Conservation (phyloP, 1,139 yeast species). For the Lodderomyces theae region DNA sequence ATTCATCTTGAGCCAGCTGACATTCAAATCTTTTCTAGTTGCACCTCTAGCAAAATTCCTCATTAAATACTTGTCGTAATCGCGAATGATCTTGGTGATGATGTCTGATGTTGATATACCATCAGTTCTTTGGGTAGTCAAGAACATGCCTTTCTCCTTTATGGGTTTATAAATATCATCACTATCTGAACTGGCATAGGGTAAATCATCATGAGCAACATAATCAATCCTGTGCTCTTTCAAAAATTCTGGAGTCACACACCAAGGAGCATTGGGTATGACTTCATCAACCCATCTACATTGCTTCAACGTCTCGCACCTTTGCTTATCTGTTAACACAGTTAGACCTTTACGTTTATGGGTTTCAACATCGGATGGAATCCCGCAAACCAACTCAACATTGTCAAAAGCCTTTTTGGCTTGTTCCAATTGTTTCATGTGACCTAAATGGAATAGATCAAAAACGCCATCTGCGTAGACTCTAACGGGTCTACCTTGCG, state of each 20-base stretch:
- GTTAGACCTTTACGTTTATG: conserved; percentile 92
- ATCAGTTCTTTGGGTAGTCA: conserved; percentile 94
- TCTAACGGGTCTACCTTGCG: conserved; percentile 80
- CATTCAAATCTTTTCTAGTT: conserved; percentile 91
- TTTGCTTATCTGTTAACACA: conserved; percentile 80
- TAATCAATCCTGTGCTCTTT: conserved; percentile 81
- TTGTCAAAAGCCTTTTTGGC: conserved; percentile 90
- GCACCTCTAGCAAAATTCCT: conserved; percentile 98
- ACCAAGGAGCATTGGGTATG: conserved; percentile 93
- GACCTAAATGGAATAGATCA: conserved; percentile 94
- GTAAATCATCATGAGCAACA: conserved; percentile 96
- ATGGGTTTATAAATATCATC: conserved; percentile 94
- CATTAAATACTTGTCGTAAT: conserved; percentile 94
- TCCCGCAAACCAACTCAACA: conserved; percentile 82
- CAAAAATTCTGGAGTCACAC: conserved; percentile 80
- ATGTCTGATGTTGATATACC: conserved; percentile 96
- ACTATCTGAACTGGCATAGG: conserved; percentile 81
- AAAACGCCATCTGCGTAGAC: conserved; percentile 97
- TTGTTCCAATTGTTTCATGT: conserved; percentile 95
- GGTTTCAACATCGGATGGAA: conserved; percentile 86
- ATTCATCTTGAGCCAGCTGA: conserved; percentile 94
- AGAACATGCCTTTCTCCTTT: conserved; percentile 84
- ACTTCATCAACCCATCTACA: conserved; percentile 98
- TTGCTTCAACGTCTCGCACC: conserved; percentile 84
- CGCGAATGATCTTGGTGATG: conserved; percentile 89